These are phyloP conservation scores for Drosera spatulata DNA, from an alignment of 179 eudicot genomes.

Conservation along the genomic window DNA sequence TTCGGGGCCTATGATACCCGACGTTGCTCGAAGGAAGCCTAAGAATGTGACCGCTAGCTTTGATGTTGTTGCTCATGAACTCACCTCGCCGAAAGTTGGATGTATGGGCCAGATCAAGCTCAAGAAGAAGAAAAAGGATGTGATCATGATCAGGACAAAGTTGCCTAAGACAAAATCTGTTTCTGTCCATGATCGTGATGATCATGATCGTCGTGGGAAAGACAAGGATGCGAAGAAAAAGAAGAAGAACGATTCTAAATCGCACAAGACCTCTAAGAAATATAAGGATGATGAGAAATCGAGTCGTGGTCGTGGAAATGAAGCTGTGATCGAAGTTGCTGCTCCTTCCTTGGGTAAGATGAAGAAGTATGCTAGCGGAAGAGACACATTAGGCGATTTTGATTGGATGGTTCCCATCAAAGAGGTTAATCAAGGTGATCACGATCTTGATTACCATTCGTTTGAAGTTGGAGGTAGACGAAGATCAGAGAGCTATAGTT, in stretches of 20 bases:
- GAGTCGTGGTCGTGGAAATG: neutral
- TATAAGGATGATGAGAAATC: conserved; percentile 1
- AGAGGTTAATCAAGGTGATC: conserved; percentile 18
- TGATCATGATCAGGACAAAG: neutral
- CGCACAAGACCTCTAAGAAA: conserved; percentile 13
- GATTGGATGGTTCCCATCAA: conserved; percentile 72
- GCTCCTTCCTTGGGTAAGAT: conserved; percentile 49
- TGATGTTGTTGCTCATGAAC: conserved; percentile 32
- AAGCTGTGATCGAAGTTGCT: conserved; percentile 3
- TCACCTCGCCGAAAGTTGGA: conserved; percentile 77
- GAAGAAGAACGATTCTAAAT: conserved; percentile 3
- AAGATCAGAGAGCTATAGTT: conserved; percentile 6
- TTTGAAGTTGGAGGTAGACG: conserved; percentile 30
- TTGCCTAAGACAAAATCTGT: neutral
- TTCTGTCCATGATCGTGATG: neutral
- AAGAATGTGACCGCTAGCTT: conserved; percentile 12
- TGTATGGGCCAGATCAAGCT: conserved; percentile 89
- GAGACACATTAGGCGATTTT: conserved; percentile 35
- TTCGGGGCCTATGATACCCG: conserved; percentile 55
- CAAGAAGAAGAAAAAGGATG: conserved; percentile 26
- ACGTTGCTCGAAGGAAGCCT: conserved; percentile 42
- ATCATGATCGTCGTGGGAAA: neutral
- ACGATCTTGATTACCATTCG: conserved; percentile 23
- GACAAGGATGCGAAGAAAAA: too few relatives aligned
- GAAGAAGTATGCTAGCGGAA: conserved; percentile 65